Evolutionary conservation across 306 rosid genomes (phyloP), one percentile per base, ranked within the genome.

Genomic region (Sicyos baderoa): DNA sequence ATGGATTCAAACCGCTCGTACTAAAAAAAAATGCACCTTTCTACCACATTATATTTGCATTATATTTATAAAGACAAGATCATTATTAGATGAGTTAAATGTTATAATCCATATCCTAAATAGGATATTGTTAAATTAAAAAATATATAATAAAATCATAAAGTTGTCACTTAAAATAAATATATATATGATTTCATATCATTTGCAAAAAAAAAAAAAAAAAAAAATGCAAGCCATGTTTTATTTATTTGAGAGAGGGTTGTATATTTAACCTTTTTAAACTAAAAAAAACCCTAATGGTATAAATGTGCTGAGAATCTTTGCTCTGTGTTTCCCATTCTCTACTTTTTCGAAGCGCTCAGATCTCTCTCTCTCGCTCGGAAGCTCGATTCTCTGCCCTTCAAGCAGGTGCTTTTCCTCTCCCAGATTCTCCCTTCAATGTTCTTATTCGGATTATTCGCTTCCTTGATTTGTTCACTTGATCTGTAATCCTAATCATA

Each of bases 361-460:
- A 48, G 72, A 67, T 67, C 72, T 67, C 72, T 25, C 64, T 67
- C 54, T 66, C 3, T 25, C 29, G 1, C 29, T 25, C 72, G 14
- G 56, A 67, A 67, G 57, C 56, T 67, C 72, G 56, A 67, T 47
- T 48, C 72, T 67, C 56, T 67, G 72, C 42, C 54, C 72, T 48
- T 67, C 71, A 65, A 65, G 72, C 72, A 67, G 72, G 72, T 67
- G 5, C 10, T 48, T 48, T 47, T 25, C 42, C 25, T 65, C 13
- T 63, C 51, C 51, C 51, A 0, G 40, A 18, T 63, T 3, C 19
- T 65, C 21, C 2, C 35, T 65, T 64, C 70, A 21, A 19, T 64
- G 18, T 42, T 44, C 14, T 12, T 45, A 18, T 3, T 23, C 40
- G 0, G 7, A 42, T 19, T 61, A 35, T 9, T 35, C 17, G 12